Base-by-base conservation (phyloP, 2,329 filamentous ascomycete species). In the Sodiomyces alkalinus region DNA sequence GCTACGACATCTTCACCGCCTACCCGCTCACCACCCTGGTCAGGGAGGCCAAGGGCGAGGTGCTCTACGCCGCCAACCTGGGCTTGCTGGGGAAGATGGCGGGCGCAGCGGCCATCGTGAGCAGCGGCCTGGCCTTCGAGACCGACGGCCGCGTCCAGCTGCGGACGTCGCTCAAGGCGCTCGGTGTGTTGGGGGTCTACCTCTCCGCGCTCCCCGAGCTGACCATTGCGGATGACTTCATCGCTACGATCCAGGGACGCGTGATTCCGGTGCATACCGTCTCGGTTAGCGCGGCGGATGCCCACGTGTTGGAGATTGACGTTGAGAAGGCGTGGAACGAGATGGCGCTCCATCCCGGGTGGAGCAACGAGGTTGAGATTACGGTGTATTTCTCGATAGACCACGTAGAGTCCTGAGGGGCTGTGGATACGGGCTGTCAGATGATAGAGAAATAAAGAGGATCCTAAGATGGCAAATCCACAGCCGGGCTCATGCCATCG, bases 51-150 rank as follows among this genome's bases (percentile, higher is more conserved):
- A 45, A 45, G 24, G 44, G 56, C 20, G 37, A 47, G 13, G 55
- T 76, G 1, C n/a, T n/a, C n/a, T 55, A 54, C 23, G 59, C 86
- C 2, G 74, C 81, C 1, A 74, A 78, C 12, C 51, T 96, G 1
- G 87, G 87, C 1, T 58, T 96, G 2, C 39, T 92, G 4, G 79
- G 69, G 3, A 93, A 94, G 51, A 92, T 96, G 80, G 83, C 83
- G 0, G 87, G 85, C 1, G 73, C 77, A 1, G 85, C 82, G 1
- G 85, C 83, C 0, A 64, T 93, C 6, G 57, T 77, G 1, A 62
- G 60, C 20, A 74, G 60, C n/a, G 61, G 67, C 17, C 64, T 75
- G 24, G 64, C 64, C 19, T 47, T 74, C 23, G 43, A 42, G 4
- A 45, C 39, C 6, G 75, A 70, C 32, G 72, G 73, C 1, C 58